Percentiles rank a stretch among this genome's conserved stretches.
Conservation (phyloP, 331 rosid genomes). For the Ulmus americana region DNA sequence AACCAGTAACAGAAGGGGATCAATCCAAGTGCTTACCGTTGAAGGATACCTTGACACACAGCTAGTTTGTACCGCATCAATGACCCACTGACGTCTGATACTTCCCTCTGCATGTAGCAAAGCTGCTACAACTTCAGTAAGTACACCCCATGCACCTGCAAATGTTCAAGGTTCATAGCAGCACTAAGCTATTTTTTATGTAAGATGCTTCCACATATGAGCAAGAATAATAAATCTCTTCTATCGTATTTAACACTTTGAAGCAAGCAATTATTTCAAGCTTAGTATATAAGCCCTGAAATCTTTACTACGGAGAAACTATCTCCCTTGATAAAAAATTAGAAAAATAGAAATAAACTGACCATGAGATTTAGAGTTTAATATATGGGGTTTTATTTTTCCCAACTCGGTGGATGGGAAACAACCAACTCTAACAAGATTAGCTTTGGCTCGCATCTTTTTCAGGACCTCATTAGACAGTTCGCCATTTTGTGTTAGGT, state of each 20-base stretch:
- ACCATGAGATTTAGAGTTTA: conserved; percentile 64
- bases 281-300: background rate
- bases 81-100: conserved; percentile 72
- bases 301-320: conserved; percentile 5
- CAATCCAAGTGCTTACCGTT: conserved; percentile 43
- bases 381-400: conserved; percentile 52
- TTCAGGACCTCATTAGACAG: conserved; percentile 37
- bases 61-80: conserved; percentile 79
- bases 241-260: background rate
- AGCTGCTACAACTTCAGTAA: conserved; percentile 69
- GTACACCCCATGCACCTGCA: conserved; percentile 71
- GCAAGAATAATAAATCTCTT: conserved; percentile 5
- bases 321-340: background rate
- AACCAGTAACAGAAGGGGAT: background rate
- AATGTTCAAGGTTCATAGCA: conserved; percentile 20
- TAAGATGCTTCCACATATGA: conserved; percentile 3
- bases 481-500: conserved; percentile 37
- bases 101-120: conserved; percentile 68
- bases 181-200: conserved; percentile 13
- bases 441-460: conserved; percentile 61
- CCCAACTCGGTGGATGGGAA: conserved; percentile 68
- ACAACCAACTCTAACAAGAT: conserved; percentile 59
- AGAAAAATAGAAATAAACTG: conserved; percentile 9
- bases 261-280: background rate
- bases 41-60: conserved; percentile 75